Evolutionary conservation across 768 basidiomycete species (phyloP).

Genomic region (Boletellus ananiceps): DNA sequence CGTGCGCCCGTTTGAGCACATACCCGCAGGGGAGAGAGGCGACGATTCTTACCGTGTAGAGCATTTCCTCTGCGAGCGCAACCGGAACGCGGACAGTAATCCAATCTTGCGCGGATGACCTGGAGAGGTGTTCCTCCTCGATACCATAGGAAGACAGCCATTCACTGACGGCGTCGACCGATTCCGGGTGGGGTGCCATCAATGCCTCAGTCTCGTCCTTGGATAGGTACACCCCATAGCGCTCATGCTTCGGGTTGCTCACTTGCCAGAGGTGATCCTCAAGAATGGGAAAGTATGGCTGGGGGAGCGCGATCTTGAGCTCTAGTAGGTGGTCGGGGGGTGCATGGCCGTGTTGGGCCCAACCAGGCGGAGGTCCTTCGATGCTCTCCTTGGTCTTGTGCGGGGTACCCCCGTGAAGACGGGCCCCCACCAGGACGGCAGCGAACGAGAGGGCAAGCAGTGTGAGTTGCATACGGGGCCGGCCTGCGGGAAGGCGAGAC

Average conservation of each 20-base stretch:
- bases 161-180: slow-evolving; percentile 48
- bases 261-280: slow-evolving; percentile 53
- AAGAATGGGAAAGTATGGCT: slow-evolving; percentile 45
- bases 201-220: slow-evolving; percentile 62
- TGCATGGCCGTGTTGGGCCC: slow-evolving; percentile 42
- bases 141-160: slow-evolving; percentile 62
- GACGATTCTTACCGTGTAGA: slow-evolving; percentile 51
- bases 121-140: slow-evolving; percentile 39
- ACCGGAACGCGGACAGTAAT: slow-evolving; percentile 56
- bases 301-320: slow-evolving; percentile 56
- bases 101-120: slow-evolving; percentile 70
- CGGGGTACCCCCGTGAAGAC: slow-evolving; percentile 6
- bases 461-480: slow-evolving; percentile 9
- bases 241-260: slow-evolving; percentile 51
- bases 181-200: slow-evolving; percentile 53
- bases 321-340: slow-evolving; percentile 43
- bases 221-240: slow-evolving; percentile 54
- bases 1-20: neutral
- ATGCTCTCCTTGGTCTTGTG: slow-evolving; percentile 48
- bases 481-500: neutral
- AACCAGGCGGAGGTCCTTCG: slow-evolving; percentile 41
- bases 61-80: slow-evolving; percentile 58
- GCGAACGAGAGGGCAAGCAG: slow-evolving; percentile 13
- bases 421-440: slow-evolving; percentile 11
- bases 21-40: neutral